These are phyloP conservation scores for Halophytophthora polymorphica DNA, from an alignment of 352 stramenopile species.

Conservation along the genomic window DNA sequence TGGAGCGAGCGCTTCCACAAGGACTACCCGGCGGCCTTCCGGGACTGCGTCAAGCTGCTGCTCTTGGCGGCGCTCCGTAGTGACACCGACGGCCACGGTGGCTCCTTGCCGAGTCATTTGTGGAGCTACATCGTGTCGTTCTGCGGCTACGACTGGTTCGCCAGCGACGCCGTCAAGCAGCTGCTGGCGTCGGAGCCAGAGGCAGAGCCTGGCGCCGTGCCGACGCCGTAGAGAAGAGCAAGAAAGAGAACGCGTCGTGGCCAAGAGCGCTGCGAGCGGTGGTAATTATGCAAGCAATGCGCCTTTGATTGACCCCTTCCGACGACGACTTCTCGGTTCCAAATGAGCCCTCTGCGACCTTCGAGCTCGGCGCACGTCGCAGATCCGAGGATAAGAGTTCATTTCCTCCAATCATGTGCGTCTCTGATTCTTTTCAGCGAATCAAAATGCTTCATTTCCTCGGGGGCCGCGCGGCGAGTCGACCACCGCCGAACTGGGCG, in stretches of 20 bases:
- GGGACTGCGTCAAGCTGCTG: slow-evolving; percentile 34
- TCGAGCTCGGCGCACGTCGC: not conserved
- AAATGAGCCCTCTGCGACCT: not conserved
- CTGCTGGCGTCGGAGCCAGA: slow-evolving; percentile 7
- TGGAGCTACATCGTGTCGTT: slow-evolving; percentile 38
- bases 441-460: slow-evolving; percentile 3
- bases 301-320: not conserved
- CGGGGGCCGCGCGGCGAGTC: not conserved
- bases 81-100: not conserved
- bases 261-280: no score
- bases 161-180: slow-evolving; percentile 8
- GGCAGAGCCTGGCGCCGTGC: slow-evolving; percentile 1
- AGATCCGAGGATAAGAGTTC: no score
- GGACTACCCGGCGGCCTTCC: slow-evolving; percentile 36
- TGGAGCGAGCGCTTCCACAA: slow-evolving; percentile 43
- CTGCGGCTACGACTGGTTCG: slow-evolving; percentile 49
- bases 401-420: slow-evolving; percentile 1
- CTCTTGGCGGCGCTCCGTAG: slow-evolving; percentile 29
- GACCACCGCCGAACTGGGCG: not conserved
- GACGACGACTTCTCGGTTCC: not conserved
- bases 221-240: slow-evolving; percentile 8
- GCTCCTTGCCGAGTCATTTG: slow-evolving; percentile 34
- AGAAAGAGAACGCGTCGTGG: no score
- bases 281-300: no score
- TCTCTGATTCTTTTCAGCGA: slow-evolving; percentile 16